These are phyloP conservation scores for Anastatica hierochuntica DNA, from an alignment of 345 rosid genomes.

Conservation along the genomic window DNA sequence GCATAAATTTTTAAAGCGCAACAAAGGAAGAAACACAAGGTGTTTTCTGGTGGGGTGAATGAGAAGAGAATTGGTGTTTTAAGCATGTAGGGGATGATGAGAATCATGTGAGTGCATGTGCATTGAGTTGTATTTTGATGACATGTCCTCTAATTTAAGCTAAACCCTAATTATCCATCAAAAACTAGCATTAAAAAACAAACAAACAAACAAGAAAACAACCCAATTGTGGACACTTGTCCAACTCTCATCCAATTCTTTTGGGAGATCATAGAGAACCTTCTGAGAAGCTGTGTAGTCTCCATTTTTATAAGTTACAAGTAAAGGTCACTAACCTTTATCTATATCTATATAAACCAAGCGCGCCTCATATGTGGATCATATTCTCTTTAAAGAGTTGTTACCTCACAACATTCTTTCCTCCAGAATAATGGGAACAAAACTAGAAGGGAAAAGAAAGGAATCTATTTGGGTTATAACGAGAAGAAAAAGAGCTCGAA, in stretches of 20 bases:
- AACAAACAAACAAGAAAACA: too few species aligned
- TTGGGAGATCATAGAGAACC: slow-evolving; percentile 14
- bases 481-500: slow-evolving; percentile 33
- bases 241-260: slow-evolving; percentile 34
- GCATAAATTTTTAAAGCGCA: neutral
- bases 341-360: slow-evolving; percentile 5
- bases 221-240: slow-evolving; percentile 40
- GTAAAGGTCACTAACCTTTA: too few species aligned
- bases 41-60: slow-evolving; percentile 24
- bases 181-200: slow-evolving; percentile 18
- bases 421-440: slow-evolving; percentile 20
- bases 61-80: too few species aligned
- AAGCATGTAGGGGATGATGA: slow-evolving; percentile 30
- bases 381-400: too few species aligned
- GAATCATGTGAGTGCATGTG: slow-evolving; percentile 96
- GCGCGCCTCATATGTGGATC: too few species aligned
- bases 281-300: slow-evolving; percentile 25
- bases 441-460: slow-evolving; percentile 19
- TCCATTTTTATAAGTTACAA: slow-evolving; percentile 18
- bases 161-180: slow-evolving; percentile 49
- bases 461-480: slow-evolving; percentile 17
- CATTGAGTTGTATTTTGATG: slow-evolving; percentile 52
- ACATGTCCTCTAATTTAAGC: slow-evolving; percentile 12
- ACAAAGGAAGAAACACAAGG: slow-evolving; percentile 20
- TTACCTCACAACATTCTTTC: slow-evolving; percentile 10